Evolutionary conservation across 495 filamentous ascomycete species (phyloP).

Genomic region (Trichoderma virens): DNA sequence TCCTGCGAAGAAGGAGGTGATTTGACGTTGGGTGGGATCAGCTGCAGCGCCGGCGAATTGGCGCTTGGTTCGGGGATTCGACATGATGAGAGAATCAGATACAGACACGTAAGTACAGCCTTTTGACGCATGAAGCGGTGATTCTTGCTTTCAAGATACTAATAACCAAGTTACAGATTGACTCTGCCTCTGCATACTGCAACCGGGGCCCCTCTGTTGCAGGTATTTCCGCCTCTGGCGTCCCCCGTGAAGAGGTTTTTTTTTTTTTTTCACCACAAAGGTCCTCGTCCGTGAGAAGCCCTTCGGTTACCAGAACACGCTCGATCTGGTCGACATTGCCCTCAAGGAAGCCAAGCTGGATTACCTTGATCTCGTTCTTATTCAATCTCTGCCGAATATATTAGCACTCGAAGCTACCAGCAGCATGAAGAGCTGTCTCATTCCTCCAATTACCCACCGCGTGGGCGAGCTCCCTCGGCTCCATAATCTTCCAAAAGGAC

Average conservation of each 20-base stretch:
- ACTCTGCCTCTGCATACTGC: constrained; percentile 58
- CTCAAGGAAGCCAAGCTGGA: constrained; percentile 45
- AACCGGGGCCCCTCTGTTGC: constrained; percentile 60
- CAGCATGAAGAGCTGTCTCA: too few species aligned
- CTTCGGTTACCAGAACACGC: constrained; percentile 53
- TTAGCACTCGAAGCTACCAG: too few species aligned
- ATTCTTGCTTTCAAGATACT: background rate
- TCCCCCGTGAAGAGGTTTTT: constrained; percentile 56
- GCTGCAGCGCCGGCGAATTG: constrained; percentile 43
- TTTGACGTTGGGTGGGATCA: constrained; percentile 41
- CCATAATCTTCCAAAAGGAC: too few species aligned
- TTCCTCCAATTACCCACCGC: too few species aligned
- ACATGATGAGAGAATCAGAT: constrained; percentile 45
- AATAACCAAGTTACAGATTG: constrained; percentile 29
- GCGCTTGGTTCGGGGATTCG: constrained; percentile 38
- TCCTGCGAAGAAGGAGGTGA: constrained; percentile 44
- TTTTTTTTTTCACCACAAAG: constrained; percentile 66
- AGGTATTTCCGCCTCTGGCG: constrained; percentile 40
- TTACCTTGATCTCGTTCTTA: constrained; percentile 58
- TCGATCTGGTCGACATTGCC: constrained; percentile 41
- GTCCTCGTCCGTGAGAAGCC: constrained; percentile 29
- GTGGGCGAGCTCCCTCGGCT: too few species aligned
- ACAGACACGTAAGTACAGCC: constrained; percentile 42
- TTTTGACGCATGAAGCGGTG: background rate
- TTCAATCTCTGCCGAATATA: too few species aligned